phyloP scores from a whole-genome alignment of 2,329 filamentous ascomycete species.

The Apiospora kogelbergensis region DNA sequence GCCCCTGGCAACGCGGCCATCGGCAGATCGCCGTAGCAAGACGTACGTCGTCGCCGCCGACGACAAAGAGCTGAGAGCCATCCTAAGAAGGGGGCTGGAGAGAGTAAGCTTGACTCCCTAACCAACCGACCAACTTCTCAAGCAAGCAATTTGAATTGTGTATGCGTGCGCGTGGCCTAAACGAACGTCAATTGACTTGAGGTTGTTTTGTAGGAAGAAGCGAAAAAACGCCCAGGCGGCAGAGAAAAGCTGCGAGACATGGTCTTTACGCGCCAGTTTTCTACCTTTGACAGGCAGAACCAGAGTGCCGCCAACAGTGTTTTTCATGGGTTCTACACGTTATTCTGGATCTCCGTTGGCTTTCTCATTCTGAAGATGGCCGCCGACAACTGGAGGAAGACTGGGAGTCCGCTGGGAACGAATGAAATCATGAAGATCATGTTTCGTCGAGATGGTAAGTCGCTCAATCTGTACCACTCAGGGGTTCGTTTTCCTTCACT shows the following conservation, averaged over 20 bases:
- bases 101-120: slow-evolving; percentile 20
- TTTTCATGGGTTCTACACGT: slow-evolving; percentile 77
- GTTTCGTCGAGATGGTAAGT: slow-evolving; percentile 50
- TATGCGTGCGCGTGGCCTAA: not conserved
- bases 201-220: slow-evolving; percentile 18
- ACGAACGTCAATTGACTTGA: not conserved
- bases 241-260: slow-evolving; percentile 49
- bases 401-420: slow-evolving; percentile 37
- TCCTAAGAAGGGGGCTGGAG: slow-evolving; percentile 31
- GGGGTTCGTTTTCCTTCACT: slow-evolving; percentile 8
- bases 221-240: slow-evolving; percentile 17
- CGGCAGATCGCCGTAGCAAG: slow-evolving; percentile 17
- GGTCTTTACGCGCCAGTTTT: slow-evolving; percentile 72
- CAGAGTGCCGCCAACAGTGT: slow-evolving; percentile 62
- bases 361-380: slow-evolving; percentile 67
- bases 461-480: not conserved
- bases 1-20: not conserved
- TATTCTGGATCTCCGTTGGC: slow-evolving; percentile 73
- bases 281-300: slow-evolving; percentile 74
- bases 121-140: not conserved
- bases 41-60: slow-evolving; percentile 30
- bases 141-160: not conserved
- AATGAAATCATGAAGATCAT: slow-evolving; percentile 40
- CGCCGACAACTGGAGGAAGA: slow-evolving; percentile 65
- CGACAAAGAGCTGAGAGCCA: slow-evolving; percentile 41